Evolutionary conservation across 805 yeast genomes (phyloP), one percentile per base, ranked within the genome.

Genomic region (Ogataea degrootiae): DNA sequence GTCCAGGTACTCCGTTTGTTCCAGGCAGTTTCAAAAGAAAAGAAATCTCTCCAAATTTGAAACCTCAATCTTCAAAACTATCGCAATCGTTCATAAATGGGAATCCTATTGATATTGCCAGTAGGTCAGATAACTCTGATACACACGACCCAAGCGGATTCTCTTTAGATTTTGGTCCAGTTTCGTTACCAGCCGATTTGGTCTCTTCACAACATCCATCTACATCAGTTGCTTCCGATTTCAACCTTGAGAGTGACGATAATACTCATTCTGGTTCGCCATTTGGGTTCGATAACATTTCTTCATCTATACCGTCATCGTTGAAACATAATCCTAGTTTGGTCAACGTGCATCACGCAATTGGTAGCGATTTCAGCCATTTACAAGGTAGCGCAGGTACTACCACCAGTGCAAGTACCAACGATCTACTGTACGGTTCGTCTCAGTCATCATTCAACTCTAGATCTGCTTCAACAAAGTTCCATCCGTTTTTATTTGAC

Each of bases 21-120:
- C 21, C 34, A 37, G 31, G 35, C 19, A 52, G 50, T 8, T 58
- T 60, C 36, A 54, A 52, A 19, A 49, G 63, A 43, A 57, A 60
- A 36, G 61, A 58, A 39, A 52, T 58, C 7, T 48, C 60, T 6
- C 58, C 62, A 8, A 41, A 49, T 16, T 41, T 57, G n/a, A 47
- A 53, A 23, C 56, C 61, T 2, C 65, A 60, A 16, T 48, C 54
- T 31, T 61, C 66, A 5, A 61, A 62, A 47, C 49, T 62, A 5
- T 60, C 66, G 2, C 66, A 63, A 41, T 56, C 65, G 3, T 54
- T 62, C 42, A 46, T 37, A 16, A 37, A 37, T 37, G 39, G 39
- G 5, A 23, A 14, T 39, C 12, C 14, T 6, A 14, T 7, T 11
- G 19, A 39, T 15, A 15, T 12, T 15, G 34, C 41, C 14, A 39